Percentiles rank a stretch among this genome's conserved stretches.
Evolutionary conservation across 2,329 filamentous ascomycete species (phyloP).

Genomic region (Microdochium trichocladiopsis): DNA sequence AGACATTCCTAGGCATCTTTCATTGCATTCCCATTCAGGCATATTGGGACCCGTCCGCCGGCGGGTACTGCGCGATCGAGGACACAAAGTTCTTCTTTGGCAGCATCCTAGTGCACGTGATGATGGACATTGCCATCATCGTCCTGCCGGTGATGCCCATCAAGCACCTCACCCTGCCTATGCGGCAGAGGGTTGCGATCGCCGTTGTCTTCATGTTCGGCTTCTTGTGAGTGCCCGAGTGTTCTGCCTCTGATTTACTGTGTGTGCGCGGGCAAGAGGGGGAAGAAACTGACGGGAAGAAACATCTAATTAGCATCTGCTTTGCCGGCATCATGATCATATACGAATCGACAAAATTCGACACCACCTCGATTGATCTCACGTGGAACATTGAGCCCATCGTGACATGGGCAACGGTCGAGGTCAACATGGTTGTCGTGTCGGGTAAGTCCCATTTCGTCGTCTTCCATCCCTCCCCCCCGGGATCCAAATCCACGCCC

Average conservation of each 20-base stretch:
- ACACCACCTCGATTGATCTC: slow-evolving; percentile 13
- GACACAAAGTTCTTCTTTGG: slow-evolving; percentile 23
- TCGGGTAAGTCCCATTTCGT: slow-evolving; percentile 11
- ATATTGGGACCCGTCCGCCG: slow-evolving; percentile 19
- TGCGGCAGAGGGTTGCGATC: slow-evolving; percentile 18
- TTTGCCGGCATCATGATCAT: slow-evolving; percentile 18
- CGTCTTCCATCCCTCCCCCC: not conserved
- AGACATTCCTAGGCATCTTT: slow-evolving; percentile 22
- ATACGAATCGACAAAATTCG: slow-evolving; percentile 11
- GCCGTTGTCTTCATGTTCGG: slow-evolving; percentile 20
- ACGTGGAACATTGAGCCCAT: slow-evolving; percentile 15
- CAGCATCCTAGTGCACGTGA: slow-evolving; percentile 19
- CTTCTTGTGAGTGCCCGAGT: slow-evolving; percentile 13
- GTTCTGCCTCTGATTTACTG: no score
- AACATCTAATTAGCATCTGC: slow-evolving; percentile 13
- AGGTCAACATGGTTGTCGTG: slow-evolving; percentile 20
- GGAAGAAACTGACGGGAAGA: not conserved
- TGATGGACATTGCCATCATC: slow-evolving; percentile 23
- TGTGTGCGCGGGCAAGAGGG: no score
- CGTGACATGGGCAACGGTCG: slow-evolving; percentile 19
- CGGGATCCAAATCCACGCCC: not conserved
- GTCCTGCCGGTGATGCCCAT: slow-evolving; percentile 22
- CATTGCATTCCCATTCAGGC: slow-evolving; percentile 23
- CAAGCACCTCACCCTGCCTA: slow-evolving; percentile 17
- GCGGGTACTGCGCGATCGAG: slow-evolving; percentile 18